Base-by-base conservation (phyloP, 2,329 filamentous ascomycete species). In the Thelonectria discophora region DNA sequence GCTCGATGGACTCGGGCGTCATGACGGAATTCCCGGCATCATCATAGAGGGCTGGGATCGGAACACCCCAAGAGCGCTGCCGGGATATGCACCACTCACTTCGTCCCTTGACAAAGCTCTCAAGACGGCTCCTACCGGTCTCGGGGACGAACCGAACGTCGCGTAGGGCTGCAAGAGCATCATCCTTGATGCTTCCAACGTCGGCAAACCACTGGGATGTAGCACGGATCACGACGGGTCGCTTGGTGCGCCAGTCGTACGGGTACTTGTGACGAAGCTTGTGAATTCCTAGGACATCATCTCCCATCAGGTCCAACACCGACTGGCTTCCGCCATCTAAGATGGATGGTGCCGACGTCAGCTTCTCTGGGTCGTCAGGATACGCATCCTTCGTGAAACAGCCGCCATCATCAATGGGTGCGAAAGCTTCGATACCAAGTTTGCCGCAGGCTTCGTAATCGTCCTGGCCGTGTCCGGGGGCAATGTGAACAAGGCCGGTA, bases 191-290 rank as follows among this genome's bases (percentile, higher is more conserved):
- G 52, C 84, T 86, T 13, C 85, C 92, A 2, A 97, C 92, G 75
- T 98, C 92, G 11, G 95, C 93, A 74, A 99, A 99, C 95, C 95
- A 99, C 78, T 99, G 95, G 39, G 94, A 92, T 0, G 96, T 99
- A 3, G 95, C 94, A 66, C 95, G 83, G 34, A 96, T 87, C 62
- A 99, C 93, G 51, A 99, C 89, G 1, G 95, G 95, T 68, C 91
- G 84, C 77, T 98, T 99, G 0, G 94, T 97, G 55, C 95, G 86
- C 95, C 95, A 99, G 78, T 99, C 95, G 69, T 98, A 97, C 0
- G 95, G 95, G 74, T 98, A 98, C 76, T 97, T 98, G 81, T 99
- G 95, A 54, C 84, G 84, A 74, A 94, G 90, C 58, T 82, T 83
- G 68, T 96, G 90, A 4, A 85, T 85, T 40, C 84, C 83, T 42